Base-by-base conservation (phyloP, 805 yeast genomes). In the Wickerhamiella musiphila region DNA sequence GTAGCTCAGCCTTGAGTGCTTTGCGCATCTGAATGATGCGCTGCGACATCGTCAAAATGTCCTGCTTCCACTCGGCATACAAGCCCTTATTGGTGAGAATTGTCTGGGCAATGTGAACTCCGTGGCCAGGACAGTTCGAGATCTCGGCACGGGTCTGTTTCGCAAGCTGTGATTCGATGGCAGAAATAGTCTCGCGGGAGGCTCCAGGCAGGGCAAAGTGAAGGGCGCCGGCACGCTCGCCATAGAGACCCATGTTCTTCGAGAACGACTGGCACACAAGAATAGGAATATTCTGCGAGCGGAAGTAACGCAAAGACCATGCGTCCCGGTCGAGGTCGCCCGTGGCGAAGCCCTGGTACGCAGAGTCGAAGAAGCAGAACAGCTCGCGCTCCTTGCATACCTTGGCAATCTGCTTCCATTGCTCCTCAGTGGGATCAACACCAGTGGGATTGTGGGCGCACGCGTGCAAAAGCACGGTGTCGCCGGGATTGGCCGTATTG, bases 401-500 rank as follows among this genome's bases (percentile, higher is more conserved):
- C 30, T 73, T 70, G 46, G 78, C 62, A 24, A 86, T 78, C 52
- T 66, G 57, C 39, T 66, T 63, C 94, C 94, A 83, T 52, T 84
- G 81, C 41, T 70, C 78, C 18, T 58, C 56, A 12, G 81, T 70
- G 39, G 93, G 90, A 52, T 84, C 95, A 53, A 84, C 72, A 42
- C 95, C 96, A 13, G 95, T 86, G 34, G 96, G 96, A 63, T 84
- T 86, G 61, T 84, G 95, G 48, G 94, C 90, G 53, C 94, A 83
- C 6, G 94, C 94, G 56, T 84, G 96, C 38, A 84, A 66, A 35
- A 84, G 63, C 15, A 83, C 74, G 33, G 70, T 66, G 15, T 75
- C 61, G 18, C 77, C 79, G 21, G 58, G 58, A 19, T 66, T 66
- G 24, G 73, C 73, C 22, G 53, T 48, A 16, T 59, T 46, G 29